A percentile compares a stretch with the other conserved stretches of the same genome.
Evolutionary conservation across 768 basidiomycete species (phyloP).

Genomic region (Mycena floridula): DNA sequence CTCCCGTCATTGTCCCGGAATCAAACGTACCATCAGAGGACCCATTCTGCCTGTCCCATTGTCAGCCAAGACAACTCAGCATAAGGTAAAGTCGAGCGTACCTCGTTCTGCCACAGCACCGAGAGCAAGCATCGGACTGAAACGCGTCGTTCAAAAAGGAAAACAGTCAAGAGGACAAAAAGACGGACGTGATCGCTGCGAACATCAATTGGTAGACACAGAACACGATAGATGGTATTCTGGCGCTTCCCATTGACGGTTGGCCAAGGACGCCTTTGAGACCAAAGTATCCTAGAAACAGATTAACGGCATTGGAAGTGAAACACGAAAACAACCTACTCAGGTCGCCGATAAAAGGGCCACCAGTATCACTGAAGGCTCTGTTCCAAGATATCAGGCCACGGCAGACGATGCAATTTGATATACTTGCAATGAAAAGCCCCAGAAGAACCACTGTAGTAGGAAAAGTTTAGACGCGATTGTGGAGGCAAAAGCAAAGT

Average conservation of each 20-base stretch:
- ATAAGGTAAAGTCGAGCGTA: too few species aligned
- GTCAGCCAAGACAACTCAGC: too few species aligned
- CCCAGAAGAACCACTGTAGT: conserved; percentile 71
- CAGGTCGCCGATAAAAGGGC: conserved; percentile 59
- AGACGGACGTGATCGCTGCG: too few species aligned
- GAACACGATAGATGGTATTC: conserved; percentile 49
- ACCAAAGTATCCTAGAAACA: conserved; percentile 48
- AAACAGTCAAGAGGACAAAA: conserved; percentile 33
- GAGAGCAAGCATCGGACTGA: conserved; percentile 58
- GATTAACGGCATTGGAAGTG: neutral
- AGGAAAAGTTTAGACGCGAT: too few species aligned
- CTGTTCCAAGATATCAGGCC: too few species aligned
- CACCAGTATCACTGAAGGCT: conserved; percentile 55
- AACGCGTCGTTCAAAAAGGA: neutral
- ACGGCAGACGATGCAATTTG: too few species aligned
- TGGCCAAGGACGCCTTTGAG: conserved; percentile 52
- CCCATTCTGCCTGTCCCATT: too few species aligned
- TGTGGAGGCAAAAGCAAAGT: neutral
- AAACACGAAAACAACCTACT: conserved; percentile 9
- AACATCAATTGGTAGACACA: conserved; percentile 63
- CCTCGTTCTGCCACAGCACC: conserved; percentile 68
- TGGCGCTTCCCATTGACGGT: conserved; percentile 47
- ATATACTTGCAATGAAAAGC: conserved; percentile 70
- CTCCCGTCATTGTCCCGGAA: too few species aligned
- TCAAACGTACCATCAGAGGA: too few species aligned